Base-by-base conservation (phyloP, 371 early-diverging fungal genomes). In the Rhizomucor miehei region DNA sequence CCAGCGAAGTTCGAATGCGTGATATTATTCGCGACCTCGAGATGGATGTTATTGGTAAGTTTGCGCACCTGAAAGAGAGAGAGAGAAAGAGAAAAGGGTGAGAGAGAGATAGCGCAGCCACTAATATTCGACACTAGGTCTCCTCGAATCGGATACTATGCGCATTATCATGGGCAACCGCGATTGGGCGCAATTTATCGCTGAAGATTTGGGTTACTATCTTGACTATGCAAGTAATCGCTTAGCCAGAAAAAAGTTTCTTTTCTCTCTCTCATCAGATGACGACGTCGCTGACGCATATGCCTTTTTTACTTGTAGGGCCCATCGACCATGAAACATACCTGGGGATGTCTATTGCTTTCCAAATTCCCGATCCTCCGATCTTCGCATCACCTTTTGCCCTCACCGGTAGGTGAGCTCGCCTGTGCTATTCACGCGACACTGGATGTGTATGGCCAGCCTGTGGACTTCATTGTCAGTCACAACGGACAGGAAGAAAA, bases 401-500 rank as follows among this genome's bases (percentile, higher is more conserved):
- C 92, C 29, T 89, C 89, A 17, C 92, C 92, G 13, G 84, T 77
- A 3, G 92, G 92, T 38, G 92, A 91, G 69, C 67, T 91, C 51
- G 92, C 92, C 20, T 90, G 90, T 60, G 92, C 90, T 8, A 91
- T 91, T 62, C 87, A 90, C 52, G 92, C 92, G 6, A 91, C 92
- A 17, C 59, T 90, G 63, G 89, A 91, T 73, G 89, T 89, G 34
- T 82, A 84, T 73, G 90, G 90, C 19, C 84, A 84, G 56, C 77
- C 80, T 20, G 88, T 91, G 16, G 92, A 91, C 65, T 89, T 91
- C 14, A 86, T 91, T 62, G 83, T 91, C 19, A 86, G 88, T 35
- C 92, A 91, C 69, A 91, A 91, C 54, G 92, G 92, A 25, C 92
- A 91, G 67, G 86, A 89, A 48, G 92, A 91, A 63, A 81, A 90